phyloP scores from a whole-genome alignment of 768 basidiomycete species.

The Favolaschia claudopus region DNA sequence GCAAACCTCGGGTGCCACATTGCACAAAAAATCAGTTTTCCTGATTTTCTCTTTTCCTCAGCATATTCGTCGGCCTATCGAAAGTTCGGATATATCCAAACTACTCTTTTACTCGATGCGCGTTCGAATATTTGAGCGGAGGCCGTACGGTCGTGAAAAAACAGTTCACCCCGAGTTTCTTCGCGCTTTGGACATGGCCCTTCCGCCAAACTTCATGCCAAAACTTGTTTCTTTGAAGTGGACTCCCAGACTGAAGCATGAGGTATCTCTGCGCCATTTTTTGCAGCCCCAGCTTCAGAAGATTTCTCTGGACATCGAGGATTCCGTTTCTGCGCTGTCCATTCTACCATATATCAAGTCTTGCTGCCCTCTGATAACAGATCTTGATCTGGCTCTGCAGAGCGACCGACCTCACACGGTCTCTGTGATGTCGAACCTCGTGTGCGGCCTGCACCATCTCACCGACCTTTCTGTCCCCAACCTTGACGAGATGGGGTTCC shows the following conservation, averaged over 20 bases:
- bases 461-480: not conserved
- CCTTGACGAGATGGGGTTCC: constrained; percentile 4
- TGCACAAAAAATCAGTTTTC: not conserved
- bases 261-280: not conserved
- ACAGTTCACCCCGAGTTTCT: constrained; percentile 4
- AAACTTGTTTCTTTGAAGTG: not conserved
- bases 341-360: constrained; percentile 11
- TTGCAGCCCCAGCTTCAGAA: not conserved
- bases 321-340: not conserved
- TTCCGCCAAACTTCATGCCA: constrained; percentile 6
- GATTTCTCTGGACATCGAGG: not conserved
- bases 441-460: constrained; percentile 17
- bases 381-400: not conserved
- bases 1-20: not conserved
- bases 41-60: not conserved
- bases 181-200: constrained; percentile 7
- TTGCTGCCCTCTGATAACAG: constrained; percentile 1
- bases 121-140: not conserved
- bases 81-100: constrained; percentile 5
- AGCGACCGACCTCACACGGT: not conserved
- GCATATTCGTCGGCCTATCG: constrained; percentile 12
- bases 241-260: not conserved
- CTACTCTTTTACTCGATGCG: constrained; percentile 19
- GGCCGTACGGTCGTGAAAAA: not conserved
- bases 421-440: not conserved